Conservation (phyloP, 768 basidiomycete species). For the Trametes punicea region DNA sequence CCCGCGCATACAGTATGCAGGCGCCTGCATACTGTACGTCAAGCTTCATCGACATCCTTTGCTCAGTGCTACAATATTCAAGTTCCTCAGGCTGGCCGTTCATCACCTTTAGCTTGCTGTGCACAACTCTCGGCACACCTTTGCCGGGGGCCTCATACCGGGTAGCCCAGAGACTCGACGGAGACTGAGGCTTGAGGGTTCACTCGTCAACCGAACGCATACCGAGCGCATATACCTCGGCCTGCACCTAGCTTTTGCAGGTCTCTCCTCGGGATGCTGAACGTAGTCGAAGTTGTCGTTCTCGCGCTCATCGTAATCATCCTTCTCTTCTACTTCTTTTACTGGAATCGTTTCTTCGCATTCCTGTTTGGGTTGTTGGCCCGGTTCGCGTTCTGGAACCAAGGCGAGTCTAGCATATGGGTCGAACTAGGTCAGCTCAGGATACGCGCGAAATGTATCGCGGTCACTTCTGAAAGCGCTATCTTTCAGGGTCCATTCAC, state of each 20-base stretch:
- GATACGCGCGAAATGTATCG: background rate
- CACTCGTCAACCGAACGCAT: background rate
- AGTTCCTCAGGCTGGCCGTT: too few species aligned
- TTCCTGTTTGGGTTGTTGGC: constrained; percentile 61
- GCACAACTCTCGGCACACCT: too few species aligned
- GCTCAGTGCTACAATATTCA: too few species aligned
- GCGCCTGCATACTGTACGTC: too few species aligned
- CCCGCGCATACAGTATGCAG: too few species aligned
- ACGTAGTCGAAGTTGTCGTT: constrained; percentile 56
- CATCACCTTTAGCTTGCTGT: too few species aligned
- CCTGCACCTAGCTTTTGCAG: background rate
- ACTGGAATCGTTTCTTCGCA: constrained; percentile 84
- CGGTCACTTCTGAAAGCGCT: background rate
- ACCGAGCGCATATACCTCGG: background rate
- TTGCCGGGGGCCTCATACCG: too few species aligned
- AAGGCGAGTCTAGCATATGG: constrained; percentile 74
- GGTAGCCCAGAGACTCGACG: too few species aligned
- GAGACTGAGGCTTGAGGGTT: too few species aligned
- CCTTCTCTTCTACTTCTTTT: constrained; percentile 79
- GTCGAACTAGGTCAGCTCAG: constrained; percentile 65
- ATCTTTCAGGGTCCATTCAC: constrained; percentile 74
- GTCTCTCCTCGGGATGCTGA: constrained; percentile 43
- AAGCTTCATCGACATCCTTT: too few species aligned
- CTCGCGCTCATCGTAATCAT: constrained; percentile 55
- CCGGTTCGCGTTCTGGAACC: constrained; percentile 76